phyloP scores from a whole-genome alignment of 78 protist species.

The Dictyostelium capitatum region DNA sequence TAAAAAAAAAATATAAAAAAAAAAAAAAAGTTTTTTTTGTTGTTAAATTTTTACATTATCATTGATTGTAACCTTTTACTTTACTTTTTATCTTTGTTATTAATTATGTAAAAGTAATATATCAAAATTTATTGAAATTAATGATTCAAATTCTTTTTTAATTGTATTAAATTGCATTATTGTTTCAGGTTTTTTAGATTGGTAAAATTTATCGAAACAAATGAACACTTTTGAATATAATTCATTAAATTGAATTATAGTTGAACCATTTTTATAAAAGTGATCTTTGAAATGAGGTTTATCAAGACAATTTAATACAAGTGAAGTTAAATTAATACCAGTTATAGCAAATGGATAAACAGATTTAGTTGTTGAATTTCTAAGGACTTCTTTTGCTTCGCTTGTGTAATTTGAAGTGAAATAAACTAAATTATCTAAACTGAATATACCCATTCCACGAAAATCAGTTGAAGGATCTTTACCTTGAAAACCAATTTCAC shows the following conservation, averaged over 20 bases:
- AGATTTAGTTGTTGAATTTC: conserved; percentile 12
- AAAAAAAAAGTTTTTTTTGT: too few species aligned
- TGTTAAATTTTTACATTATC: too few species aligned
- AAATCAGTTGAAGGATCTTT: conserved; percentile 84
- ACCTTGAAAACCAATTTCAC: conserved; percentile 80
- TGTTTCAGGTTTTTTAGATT: conserved; percentile 50
- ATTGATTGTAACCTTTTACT: background rate
- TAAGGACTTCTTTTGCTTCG: background rate
- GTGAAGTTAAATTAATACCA: conserved; percentile 50
- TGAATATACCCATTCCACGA: conserved; percentile 79
- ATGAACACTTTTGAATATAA: conserved; percentile 46
- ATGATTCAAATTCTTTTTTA: conserved; percentile 33
- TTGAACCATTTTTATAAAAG: conserved; percentile 21
- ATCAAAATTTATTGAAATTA: background rate
- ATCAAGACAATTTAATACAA: conserved; percentile 11
- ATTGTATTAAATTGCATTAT: conserved; percentile 56
- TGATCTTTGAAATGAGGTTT: conserved; percentile 8
- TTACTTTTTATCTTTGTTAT: background rate
- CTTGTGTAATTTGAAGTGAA: conserved; percentile 25
- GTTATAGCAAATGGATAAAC: conserved; percentile 67
- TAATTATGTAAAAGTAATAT: background rate
- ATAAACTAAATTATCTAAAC: conserved; percentile 65
- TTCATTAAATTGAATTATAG: conserved; percentile 24
- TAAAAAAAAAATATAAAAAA: too few species aligned
- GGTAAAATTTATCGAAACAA: conserved; percentile 56